Base-by-base conservation (phyloP, 2,329 filamentous ascomycete genomes). In the Coleophoma crateriformis region DNA sequence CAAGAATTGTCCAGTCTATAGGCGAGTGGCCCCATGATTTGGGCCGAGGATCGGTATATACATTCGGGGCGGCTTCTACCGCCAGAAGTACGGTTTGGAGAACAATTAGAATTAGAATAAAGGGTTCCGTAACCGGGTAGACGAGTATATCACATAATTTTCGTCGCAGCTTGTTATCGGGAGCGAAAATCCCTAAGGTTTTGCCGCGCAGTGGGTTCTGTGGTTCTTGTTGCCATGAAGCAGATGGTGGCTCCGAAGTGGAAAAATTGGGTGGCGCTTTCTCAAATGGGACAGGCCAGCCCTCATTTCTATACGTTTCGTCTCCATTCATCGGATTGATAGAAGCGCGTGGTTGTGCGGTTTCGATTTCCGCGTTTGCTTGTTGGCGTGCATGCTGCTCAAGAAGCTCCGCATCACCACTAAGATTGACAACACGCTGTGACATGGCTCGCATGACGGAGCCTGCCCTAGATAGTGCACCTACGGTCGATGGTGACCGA, bases 391-490 rank as follows among this genome's bases (percentile, higher is more conserved):
- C 40, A 62, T 58, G 83, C 54, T 87, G 83, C 65, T 96, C 90
- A 14, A 91, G 76, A 17, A 88, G 72, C 59, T 96, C 89, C 4
- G 85, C 86, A 62, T 97, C 94, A 64, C 95, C 95, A 69, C 90
- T 96, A 60, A 99, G 81, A 64, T 97, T 97, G 63, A 99, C 94
- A 49, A 99, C 91, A 73, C 94, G 89, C 71, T 96, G 91, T 33
- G 95, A 97, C 83, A 99, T 95, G 54, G 82, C 82, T 56, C 87
- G 81, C 68, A 91, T 81, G 59, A 90, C 88, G 8, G 87, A 88
- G 41, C 87, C 81, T 53, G 87, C 87, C 58, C 82, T 77, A 20
- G 78, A 80, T 47, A 91, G 67, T 15, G 87, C 85, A 22, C 79
- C 79, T 8, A 79, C 76, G 15, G 84, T 84, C 2, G 85, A 82